A percentile compares a stretch with the other conserved stretches of the same genome.
phyloP scores from a whole-genome alignment of 1,284 basidiomycete genomes.

The Leccinum griseonigrum region DNA sequence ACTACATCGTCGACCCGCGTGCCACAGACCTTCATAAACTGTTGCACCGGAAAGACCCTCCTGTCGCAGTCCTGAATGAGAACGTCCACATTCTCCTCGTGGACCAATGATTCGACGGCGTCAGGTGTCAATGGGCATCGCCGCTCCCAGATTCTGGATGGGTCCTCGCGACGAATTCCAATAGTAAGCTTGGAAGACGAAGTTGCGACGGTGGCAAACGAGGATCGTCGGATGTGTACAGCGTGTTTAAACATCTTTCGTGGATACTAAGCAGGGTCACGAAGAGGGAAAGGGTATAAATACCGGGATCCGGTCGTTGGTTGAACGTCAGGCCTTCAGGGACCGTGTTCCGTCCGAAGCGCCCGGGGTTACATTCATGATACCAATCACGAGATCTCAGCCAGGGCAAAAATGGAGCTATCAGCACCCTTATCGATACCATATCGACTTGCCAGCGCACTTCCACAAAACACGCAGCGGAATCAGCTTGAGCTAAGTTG shows the following conservation, averaged over 20 bases:
- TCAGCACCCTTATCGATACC: background rate
- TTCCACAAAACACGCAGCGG: background rate
- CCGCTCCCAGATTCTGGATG: constrained; percentile 82
- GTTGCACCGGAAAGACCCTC: constrained; percentile 65
- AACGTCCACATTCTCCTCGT: constrained; percentile 58
- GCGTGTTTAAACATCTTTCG: constrained; percentile 20
- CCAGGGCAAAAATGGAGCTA: background rate
- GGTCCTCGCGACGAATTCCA: constrained; percentile 78
- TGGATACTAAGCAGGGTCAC: background rate
- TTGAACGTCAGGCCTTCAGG: background rate
- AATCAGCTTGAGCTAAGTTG: background rate
- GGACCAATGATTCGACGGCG: constrained; percentile 60
- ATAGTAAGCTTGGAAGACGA: constrained; percentile 41
- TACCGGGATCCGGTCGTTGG: background rate
- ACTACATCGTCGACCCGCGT: background rate
- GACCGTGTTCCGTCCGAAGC: constrained; percentile 13
- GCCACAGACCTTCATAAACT: constrained; percentile 60
- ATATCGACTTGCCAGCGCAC: background rate
- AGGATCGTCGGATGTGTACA: constrained; percentile 19
- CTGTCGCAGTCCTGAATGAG: constrained; percentile 75
- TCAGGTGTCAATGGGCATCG: constrained; percentile 79
- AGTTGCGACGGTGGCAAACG: constrained; percentile 19
- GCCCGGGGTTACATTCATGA: background rate
- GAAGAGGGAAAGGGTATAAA: background rate
- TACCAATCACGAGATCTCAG: background rate